Base-by-base conservation (phyloP, 225 moss, liverwort and hornwort species). In the Physcomitrium patens region DNA sequence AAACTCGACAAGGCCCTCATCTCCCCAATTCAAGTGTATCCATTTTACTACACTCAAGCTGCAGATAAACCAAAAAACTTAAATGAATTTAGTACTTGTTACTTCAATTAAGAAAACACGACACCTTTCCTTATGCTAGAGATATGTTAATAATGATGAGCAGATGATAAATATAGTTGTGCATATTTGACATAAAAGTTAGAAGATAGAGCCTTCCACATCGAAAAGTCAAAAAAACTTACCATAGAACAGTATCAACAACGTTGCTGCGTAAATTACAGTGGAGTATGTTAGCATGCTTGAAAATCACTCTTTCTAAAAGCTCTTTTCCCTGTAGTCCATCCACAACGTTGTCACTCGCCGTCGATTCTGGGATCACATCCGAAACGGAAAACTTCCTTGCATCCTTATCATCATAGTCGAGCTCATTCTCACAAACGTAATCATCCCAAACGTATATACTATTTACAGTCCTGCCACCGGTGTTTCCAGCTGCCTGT, bases 11-110 rank as follows among this genome's bases (percentile, higher is more conserved):
- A 99, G 82, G 41, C 99, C 99, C 53, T 84, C 72, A 57, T 99
- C 99, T 37, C 95, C 99, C 99, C 99, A 99, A 79, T 99, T 99
- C 70, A 95, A 79, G 73, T 99, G 99, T 73, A 95, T 83, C 95
- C 99, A 99, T 76, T 99, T 99, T 15, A 85, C 91, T 2, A 95
- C 89, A 75, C 97, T 99, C 86, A 99, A 88, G 83, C 97, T 99
- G 90, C 85, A 89, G 62, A 77, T 14, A 79, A 68, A 13, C 64
- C 59, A 76, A 26, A 50, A 54, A 1, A 20, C 70, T 13, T 48
- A 79, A 47, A 59, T 18, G 28, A 16, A 13, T 5, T 37, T 26
- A 69, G 46, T 51, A 64, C 28, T 17, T 13, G 28, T 0, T 3
- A 0, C 23, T 60, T 27, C 20, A 47, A 37, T 37, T 13, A 73